A percentile compares a stretch with the other conserved stretches of the same genome.
Conservation (phyloP, 805 yeast species). For the Candida lessepsii region DNA sequence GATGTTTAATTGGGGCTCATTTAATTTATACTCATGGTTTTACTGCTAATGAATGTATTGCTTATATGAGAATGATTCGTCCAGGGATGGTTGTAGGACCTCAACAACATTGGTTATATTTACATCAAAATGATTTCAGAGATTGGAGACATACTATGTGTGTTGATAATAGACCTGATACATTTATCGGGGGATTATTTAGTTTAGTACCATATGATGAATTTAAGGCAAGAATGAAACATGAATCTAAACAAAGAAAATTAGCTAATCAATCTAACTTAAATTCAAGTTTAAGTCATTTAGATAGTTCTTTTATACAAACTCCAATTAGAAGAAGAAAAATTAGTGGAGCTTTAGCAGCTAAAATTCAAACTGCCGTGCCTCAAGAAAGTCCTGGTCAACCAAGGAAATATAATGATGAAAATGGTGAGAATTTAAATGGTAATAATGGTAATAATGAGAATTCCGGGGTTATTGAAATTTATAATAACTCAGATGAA, state of each 20-base stretch:
- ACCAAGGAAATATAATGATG: conserved; percentile 69
- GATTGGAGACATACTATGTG: conserved; percentile 95
- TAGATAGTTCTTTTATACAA: conserved; percentile 49
- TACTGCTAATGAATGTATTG: conserved; percentile 95
- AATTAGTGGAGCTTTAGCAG: conserved; percentile 65
- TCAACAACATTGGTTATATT: conserved; percentile 97
- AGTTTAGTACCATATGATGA: conserved; percentile 63
- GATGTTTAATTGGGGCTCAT: conserved; percentile 96
- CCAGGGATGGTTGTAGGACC: conserved; percentile 99
- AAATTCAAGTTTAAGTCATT: conserved; percentile 30
- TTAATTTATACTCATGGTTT: conserved; percentile 94
- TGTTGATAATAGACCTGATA: conserved; percentile 64
- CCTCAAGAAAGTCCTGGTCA: conserved; percentile 96
- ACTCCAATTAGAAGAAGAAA: conserved; percentile 73
- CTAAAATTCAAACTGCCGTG: conserved; percentile 71
- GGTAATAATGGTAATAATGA: conserved; percentile 26
- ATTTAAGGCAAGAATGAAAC: conserved; percentile 52
- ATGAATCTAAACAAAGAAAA: conserved; percentile 40
- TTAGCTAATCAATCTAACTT: conserved; percentile 31
- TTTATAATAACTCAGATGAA: conserved; percentile 46
- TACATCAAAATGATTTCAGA: conserved; percentile 93
- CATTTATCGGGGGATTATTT: conserved; percentile 63
- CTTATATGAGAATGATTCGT: conserved; percentile 91
- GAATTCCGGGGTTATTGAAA: conserved; percentile 30
- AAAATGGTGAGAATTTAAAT: conserved; percentile 11